These are phyloP conservation scores for Tricholoma terreum DNA, from an alignment of 768 basidiomycete genomes.

Conservation along the genomic window DNA sequence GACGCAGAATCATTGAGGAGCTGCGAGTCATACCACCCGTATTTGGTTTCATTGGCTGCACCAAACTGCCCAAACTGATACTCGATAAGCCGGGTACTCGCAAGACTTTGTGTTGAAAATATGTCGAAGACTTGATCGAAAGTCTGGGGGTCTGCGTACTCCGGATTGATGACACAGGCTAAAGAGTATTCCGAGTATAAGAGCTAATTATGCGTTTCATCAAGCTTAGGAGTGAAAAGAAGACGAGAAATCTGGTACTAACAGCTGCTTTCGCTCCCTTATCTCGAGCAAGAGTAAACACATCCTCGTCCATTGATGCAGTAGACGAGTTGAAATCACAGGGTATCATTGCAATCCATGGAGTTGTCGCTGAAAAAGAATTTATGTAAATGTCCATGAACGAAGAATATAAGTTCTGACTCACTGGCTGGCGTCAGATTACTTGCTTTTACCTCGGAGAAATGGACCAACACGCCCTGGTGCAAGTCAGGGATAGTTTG, in stretches of 20 bases:
- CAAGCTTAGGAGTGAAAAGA: not conserved
- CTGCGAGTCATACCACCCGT: constrained; percentile 56
- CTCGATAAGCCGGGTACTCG: constrained; percentile 53
- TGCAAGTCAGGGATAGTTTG: not conserved
- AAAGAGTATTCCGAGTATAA: constrained; percentile 72
- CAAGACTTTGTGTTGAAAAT: constrained; percentile 65
- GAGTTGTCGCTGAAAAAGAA: constrained; percentile 53
- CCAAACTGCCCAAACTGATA: constrained; percentile 60
- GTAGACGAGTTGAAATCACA: constrained; percentile 79
- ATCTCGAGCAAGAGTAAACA: constrained; percentile 79
- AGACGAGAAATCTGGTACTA: constrained; percentile 21
- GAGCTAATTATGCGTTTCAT: constrained; percentile 42
- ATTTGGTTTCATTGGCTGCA: constrained; percentile 48
- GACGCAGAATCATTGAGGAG: constrained; percentile 54
- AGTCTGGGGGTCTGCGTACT: constrained; percentile 57
- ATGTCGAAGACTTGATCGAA: constrained; percentile 78
- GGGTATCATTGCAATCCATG: constrained; percentile 88
- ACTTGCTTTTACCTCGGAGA: constrained; percentile 58
- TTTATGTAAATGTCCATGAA: not conserved
- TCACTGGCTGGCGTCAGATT: constrained; percentile 48
- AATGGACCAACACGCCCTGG: constrained; percentile 82
- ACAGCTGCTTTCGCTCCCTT: constrained; percentile 81
- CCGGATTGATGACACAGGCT: constrained; percentile 72
- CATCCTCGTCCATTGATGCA: constrained; percentile 57
- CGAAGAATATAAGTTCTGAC: constrained; percentile 11